These are phyloP conservation scores for Exophiala mesophila DNA, from an alignment of 2,329 filamentous ascomycete genomes.

Conservation along the genomic window DNA sequence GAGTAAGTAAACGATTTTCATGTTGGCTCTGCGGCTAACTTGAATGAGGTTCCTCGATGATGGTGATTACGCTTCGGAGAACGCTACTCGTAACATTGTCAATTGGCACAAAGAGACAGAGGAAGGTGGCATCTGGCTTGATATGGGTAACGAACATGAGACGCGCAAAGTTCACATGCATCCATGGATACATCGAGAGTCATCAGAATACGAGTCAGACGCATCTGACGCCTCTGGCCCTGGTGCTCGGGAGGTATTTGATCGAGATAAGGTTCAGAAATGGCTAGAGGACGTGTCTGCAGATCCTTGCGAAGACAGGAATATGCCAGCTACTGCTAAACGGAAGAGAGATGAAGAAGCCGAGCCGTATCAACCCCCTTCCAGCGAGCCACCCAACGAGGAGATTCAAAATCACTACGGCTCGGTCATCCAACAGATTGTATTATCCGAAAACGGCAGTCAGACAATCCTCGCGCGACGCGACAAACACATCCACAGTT, in stretches of 20 bases:
- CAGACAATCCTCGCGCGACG: slow-evolving; percentile 4
- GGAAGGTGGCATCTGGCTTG: slow-evolving; percentile 26
- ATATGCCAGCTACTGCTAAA: slow-evolving; percentile 2
- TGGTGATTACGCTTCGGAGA: slow-evolving; percentile 7
- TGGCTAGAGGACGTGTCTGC: slow-evolving; percentile 2
- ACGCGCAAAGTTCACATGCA: slow-evolving; percentile 23
- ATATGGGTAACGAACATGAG: slow-evolving; percentile 19
- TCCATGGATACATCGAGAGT: slow-evolving; percentile 22
- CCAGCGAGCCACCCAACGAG: slow-evolving; percentile 2
- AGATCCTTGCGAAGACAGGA: slow-evolving; percentile 3
- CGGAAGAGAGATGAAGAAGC: not conserved
- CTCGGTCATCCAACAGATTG: slow-evolving; percentile 5
- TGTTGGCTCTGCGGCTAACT: slow-evolving; percentile 2
- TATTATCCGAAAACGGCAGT: slow-evolving; percentile 5
- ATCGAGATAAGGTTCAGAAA: slow-evolving; percentile 1
- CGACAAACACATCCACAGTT: slow-evolving; percentile 6
- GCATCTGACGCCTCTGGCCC: slow-evolving; percentile 3
- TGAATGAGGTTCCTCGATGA: slow-evolving; percentile 6
- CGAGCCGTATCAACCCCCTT: slow-evolving; percentile 1
- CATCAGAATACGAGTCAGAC: slow-evolving; percentile 5
- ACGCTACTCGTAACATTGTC: slow-evolving; percentile 16
- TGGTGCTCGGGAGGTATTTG: slow-evolving; percentile 5
- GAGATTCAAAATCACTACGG: slow-evolving; percentile 5
- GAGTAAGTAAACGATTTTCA: slow-evolving; percentile 3
- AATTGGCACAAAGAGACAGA: slow-evolving; percentile 28